A percentile compares a stretch with the other conserved stretches of the same genome.
Evolutionary conservation across 2,329 filamentous ascomycete genomes (phyloP).

Genomic region (Chalaropsis ovoidea): DNA sequence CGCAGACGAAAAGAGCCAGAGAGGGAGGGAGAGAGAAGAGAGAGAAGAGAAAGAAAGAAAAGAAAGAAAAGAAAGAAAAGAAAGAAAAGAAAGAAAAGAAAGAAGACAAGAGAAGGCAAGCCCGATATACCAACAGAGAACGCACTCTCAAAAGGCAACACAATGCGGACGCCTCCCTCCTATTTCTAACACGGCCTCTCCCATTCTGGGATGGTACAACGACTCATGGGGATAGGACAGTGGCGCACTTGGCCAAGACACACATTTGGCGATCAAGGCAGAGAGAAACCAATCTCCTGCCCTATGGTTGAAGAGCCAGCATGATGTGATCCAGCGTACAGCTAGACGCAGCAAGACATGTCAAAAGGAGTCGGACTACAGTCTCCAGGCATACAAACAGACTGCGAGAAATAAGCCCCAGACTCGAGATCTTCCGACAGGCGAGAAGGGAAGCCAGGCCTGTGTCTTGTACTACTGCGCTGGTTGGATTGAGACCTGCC

Average conservation of each 20-base stretch:
- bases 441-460: neutral
- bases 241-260: constrained; percentile 9
- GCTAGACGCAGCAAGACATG: neutral
- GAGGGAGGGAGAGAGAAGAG: neutral
- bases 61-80: neutral
- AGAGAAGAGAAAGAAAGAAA: neutral
- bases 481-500: neutral
- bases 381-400: neutral
- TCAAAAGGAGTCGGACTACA: neutral
- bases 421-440: constrained; percentile 1
- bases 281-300: neutral
- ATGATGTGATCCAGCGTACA: neutral
- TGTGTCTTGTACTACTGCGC: neutral
- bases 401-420: neutral
- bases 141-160: neutral
- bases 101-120: neutral
- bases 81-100: neutral
- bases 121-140: neutral
- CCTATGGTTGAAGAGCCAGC: neutral
- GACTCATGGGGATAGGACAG: neutral
- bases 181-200: neutral
- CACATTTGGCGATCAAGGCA: neutral
- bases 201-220: neutral
- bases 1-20: neutral
- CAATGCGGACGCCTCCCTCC: neutral